Conservation (phyloP, 1,139 yeast genomes). For the Candida sanyaensis region DNA sequence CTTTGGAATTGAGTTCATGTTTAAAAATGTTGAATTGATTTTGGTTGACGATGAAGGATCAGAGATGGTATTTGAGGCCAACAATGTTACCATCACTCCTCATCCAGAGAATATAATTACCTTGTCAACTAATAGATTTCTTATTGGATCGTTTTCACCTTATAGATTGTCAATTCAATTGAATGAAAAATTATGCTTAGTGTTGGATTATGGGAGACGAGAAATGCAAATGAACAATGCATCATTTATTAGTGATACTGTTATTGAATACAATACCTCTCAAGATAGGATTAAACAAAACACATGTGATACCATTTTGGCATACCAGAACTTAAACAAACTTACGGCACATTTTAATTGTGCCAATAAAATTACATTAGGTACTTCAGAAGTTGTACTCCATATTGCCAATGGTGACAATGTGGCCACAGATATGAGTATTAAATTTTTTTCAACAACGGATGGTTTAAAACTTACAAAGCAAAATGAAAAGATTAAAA, state of each 20-base stretch:
- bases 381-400: conserved; percentile 22
- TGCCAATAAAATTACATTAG: conserved; percentile 21
- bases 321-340: conserved; percentile 20
- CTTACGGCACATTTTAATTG: conserved; percentile 24
- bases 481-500: conserved; percentile 19
- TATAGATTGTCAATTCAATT: conserved; percentile 20
- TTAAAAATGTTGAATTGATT: conserved; percentile 22
- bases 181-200: conserved; percentile 22
- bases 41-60: conserved; percentile 18
- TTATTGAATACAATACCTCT: conserved; percentile 8
- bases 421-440: conserved; percentile 15
- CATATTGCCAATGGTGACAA: conserved; percentile 22
- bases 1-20: conserved; percentile 26
- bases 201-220: conserved; percentile 8
- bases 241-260: conserved; percentile 14
- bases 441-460: conserved; percentile 19
- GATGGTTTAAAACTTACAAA: conserved; percentile 18
- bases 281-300: not conserved
- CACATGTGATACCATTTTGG: conserved; percentile 4
- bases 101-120: conserved; percentile 14
- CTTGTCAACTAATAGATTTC: conserved; percentile 24
- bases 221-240: conserved; percentile 7
- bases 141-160: conserved; percentile 27
- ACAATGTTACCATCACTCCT: conserved; percentile 13
- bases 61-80: conserved; percentile 7